phyloP scores from a whole-genome alignment of 2,329 filamentous ascomycete species.

The Scedosporium dehoogii region DNA sequence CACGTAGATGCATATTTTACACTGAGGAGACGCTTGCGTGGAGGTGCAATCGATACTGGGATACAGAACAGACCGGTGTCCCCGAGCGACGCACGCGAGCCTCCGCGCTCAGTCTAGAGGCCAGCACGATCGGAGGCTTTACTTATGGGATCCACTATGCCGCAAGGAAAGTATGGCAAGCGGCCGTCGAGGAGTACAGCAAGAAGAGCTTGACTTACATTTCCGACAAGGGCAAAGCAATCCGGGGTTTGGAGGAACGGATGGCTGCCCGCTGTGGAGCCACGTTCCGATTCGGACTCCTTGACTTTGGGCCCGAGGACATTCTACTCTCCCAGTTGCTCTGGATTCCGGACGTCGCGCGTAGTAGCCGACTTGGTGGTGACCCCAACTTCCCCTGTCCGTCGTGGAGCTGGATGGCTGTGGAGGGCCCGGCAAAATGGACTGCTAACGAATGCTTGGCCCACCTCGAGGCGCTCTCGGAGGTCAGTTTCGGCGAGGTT shows the following conservation, averaged over 20 bases:
- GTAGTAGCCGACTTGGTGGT: neutral
- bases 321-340: neutral
- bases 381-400: neutral
- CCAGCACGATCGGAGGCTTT: neutral
- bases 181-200: neutral
- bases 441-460: neutral
- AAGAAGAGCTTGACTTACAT: neutral
- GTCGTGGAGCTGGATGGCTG: constrained; percentile 1
- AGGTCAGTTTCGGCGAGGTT: neutral
- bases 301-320: neutral
- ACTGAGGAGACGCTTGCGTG: neutral
- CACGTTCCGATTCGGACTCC: constrained; percentile 2
- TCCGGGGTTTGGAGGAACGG: neutral
- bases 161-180: neutral
- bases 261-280: neutral
- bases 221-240: neutral
- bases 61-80: neutral
- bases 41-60: constrained; percentile 1
- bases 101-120: neutral
- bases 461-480: neutral
- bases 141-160: neutral
- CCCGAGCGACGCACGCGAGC: neutral
- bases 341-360: neutral
- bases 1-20: constrained; percentile 19
- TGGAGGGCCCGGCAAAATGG: neutral